Base-by-base conservation (phyloP, 177 flowering plant genomes). In the Telopea speciosissima region DNA sequence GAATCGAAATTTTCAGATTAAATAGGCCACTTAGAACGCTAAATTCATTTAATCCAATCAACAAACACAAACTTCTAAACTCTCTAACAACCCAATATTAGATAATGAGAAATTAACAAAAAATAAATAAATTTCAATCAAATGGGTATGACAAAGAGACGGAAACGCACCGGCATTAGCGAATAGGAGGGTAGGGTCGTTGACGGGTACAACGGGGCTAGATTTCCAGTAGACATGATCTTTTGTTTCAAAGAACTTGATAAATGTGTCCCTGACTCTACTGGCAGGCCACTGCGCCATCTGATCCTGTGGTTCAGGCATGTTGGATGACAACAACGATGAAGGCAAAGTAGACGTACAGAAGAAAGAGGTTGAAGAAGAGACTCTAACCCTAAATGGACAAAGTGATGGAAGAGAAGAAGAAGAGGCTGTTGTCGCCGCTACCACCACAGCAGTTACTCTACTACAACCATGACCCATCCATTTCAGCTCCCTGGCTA, bases 151-250 rank as follows among this genome's bases (percentile, higher is more conserved):
- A 68, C 10, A 26, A 36, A 14, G 22, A 64, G 36, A 74, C n/a
- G n/a, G 23, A 22, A 23, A n/a, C 74, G 36, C 68, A 94, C 99
- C 98, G 21, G 97, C 96, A 77, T 95, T 95, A 8, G 96, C 96
- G 66, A 95, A 95, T 66, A 94, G 93, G 19, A 94, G 90, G 64
- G 99, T 95, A 11, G 99, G 97, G 54, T 92, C 97, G 68, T 90
- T 90, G 70, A 70, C 73, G 13, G 97, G 99, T 40, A 95, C 97
- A 26, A 91, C 99, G 19, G 96, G 96, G 72, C 99, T 95, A 2
- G 99, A 95, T 54, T 68, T 80, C 94, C 96, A 92, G 45, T 83
- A 64, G 3, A 78, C 80, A 62, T 95, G 99, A 11, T 52, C 64
- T 75, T 88, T 92, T 19, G 59, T 85, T 65, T 88, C 81, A 70